A percentile compares a stretch with the other conserved stretches of the same genome.
Evolutionary conservation across 805 yeast species (phyloP).

Genomic region (Novakomyces olei): DNA sequence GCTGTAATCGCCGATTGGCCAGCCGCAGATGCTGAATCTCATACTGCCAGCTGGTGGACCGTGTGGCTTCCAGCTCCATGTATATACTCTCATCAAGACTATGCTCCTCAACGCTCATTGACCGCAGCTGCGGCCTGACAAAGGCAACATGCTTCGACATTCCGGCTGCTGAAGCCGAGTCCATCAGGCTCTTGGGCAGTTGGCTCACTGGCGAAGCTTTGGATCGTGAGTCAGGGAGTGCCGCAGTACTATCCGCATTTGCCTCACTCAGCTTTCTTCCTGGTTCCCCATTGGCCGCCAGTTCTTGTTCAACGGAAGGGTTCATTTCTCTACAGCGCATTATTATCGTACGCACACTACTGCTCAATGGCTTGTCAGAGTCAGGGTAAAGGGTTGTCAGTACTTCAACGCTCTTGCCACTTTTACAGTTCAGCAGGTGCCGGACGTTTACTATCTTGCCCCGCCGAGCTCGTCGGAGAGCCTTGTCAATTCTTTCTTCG

Average conservation of each 20-base stretch:
- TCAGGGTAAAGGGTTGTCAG: too few relatives aligned
- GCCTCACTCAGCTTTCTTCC: background rate
- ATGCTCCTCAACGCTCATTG: background rate
- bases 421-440: background rate
- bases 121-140: background rate
- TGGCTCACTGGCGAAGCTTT: too few relatives aligned
- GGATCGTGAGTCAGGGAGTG: too few relatives aligned
- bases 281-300: background rate
- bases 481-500: background rate
- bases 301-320: background rate
- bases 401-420: too few relatives aligned
- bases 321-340: too few relatives aligned
- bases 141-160: too few relatives aligned
- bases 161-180: too few relatives aligned
- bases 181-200: background rate
- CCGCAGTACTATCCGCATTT: background rate
- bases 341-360: too few relatives aligned
- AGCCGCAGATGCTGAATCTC: conserved; percentile 6
- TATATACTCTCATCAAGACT: conserved; percentile 2
- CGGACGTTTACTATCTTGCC: background rate
- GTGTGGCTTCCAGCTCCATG: conserved; percentile 5
- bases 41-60: conserved; percentile 8
- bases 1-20: conserved; percentile 5
- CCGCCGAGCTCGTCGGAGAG: background rate
- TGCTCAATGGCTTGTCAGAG: too few relatives aligned